Base-by-base conservation (phyloP, 148 eudicot species). In the Gaultheria prostrata region DNA sequence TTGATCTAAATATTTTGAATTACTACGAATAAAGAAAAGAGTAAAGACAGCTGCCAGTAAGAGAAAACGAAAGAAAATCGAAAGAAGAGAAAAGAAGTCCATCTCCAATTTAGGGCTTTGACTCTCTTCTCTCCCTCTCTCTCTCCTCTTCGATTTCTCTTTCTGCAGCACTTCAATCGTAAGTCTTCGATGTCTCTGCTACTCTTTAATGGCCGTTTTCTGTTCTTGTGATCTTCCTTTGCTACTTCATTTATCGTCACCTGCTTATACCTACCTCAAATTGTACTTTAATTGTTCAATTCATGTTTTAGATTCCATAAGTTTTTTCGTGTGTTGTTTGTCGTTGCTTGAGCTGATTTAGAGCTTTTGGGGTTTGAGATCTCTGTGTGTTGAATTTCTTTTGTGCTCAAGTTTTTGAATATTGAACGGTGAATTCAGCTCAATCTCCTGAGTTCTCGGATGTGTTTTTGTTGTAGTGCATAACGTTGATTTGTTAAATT, bases 31-130 rank as follows among this genome's bases (percentile, higher is more conserved):
- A 39, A 39, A 39, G 43, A 39, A 39, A 39, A 39, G 43, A 39
- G 43, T 39, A 39, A 39, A 39, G 43, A 39, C 43, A 4, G 43
- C 43, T 39, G 4, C 43, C 0, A 39, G 43, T 39, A 39, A 39
- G 2, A 3, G 32, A 24, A 24, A 26, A 63, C 6, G 30, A 63
- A 57, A 63, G 32, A 24, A 63, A 48, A 9, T 8, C 9, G 8
- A 54, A 54, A 54, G 17, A 8, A 17, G 18, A 54, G 17, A 53
- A 53, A 67, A 28, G 39, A 30, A 43, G 21, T 39, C 43, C 43
- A 39, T 39, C 43, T 39, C 6, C 43, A 39, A 76, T 12, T 76
- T 76, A 76, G 79, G 79, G 79, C 26, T 76, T 76, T 76, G 79
- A 76, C 79, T 65, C 53, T 65, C 71, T 26, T 9, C 76, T 17